Base-by-base conservation (phyloP, 352 stramenopile genomes). In the Globisporangium orthogonon region DNA sequence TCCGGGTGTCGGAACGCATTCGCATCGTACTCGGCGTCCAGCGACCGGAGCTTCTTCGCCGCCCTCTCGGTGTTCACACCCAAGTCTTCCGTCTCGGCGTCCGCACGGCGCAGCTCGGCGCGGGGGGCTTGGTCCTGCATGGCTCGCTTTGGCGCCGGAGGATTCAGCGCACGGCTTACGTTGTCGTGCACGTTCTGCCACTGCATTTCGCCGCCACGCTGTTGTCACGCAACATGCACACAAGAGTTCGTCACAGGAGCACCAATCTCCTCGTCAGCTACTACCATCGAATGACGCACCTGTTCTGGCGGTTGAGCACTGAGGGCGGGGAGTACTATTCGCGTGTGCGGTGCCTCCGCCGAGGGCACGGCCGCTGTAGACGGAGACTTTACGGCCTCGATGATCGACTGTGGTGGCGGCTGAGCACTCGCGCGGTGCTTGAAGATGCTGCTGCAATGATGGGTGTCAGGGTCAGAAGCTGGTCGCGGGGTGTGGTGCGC, bases 121-220 rank as follows among this genome's bases (percentile, higher is more conserved):
- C 43, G 47, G 35, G 52, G 35, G n/a, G 46, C 55, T 31, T 49
- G 35, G 30, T 50, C 49, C 13, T 29, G 14, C 23, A 35, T 39
- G 6, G 35, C 29, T 10, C 45, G 54, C 37, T 64, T 64, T n/a
- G 45, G 6, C 17, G 10, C 15, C 35, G 10, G 33, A 43, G 37
- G 56, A 37, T 43, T 73, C 43, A 88, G 54, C 13, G 81, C 78
- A 3, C 76, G 74, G 31, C 66, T 85, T 23, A 91, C 78, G 37
- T 87, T 70, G n/a, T 89, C 69, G 62, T 89, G 81, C 74, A 91
- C 88, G 56, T 82, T 82, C 14, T 66, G 67, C 78, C 76, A 84
- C 35, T 73, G 70, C 46, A 69, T 70, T 33, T 71, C 71, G 40
- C 63, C 74, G 11, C 81, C 73, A 0, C 58, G 52, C 52, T 64